Percentiles rank a stretch among this genome's conserved stretches.
Evolutionary conservation across 2,329 filamentous ascomycete genomes (phyloP).

Genomic region (Colletotrichum tamarilloi): DNA sequence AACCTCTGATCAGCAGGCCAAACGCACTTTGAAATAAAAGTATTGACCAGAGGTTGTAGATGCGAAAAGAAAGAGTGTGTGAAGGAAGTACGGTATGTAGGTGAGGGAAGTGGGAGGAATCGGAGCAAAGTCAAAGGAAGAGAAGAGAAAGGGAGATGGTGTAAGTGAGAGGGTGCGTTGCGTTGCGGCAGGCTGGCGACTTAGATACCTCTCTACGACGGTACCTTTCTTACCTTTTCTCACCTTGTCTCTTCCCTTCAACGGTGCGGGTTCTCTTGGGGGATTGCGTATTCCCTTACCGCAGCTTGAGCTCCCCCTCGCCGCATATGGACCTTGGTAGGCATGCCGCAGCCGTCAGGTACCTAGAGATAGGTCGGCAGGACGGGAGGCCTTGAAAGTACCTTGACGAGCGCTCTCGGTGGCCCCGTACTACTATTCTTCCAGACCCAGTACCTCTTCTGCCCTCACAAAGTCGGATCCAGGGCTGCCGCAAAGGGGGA

Average conservation of each 20-base stretch:
- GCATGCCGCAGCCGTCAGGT: not conserved
- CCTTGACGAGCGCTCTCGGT: not conserved
- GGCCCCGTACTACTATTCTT: not conserved
- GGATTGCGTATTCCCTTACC: not conserved
- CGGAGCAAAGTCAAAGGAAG: not conserved
- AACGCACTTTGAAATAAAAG: not conserved
- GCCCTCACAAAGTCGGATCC: not conserved
- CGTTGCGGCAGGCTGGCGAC: not conserved
- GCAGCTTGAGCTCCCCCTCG: not conserved
- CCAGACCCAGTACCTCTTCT: constrained; percentile 1
- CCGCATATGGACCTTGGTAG: not conserved
- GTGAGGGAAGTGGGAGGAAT: not conserved
- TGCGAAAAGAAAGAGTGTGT: not conserved
- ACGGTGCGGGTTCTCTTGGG: not conserved
- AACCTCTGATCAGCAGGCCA: constrained; percentile 19
- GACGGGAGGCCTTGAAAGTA: not conserved
- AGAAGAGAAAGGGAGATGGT: not conserved
- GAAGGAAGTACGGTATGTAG: not conserved
- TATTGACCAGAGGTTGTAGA: constrained; percentile 8
- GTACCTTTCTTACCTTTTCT: not conserved
- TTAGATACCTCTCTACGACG: not conserved
- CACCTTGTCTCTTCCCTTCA: not conserved
- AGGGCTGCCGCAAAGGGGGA: constrained; percentile 8
- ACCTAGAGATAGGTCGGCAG: not conserved
- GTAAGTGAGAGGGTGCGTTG: constrained; percentile 1